Evolutionary conservation across 257 asterid species (phyloP), one percentile per base, ranked within the genome.

Genomic region (Ocimum tenuiflorum): DNA sequence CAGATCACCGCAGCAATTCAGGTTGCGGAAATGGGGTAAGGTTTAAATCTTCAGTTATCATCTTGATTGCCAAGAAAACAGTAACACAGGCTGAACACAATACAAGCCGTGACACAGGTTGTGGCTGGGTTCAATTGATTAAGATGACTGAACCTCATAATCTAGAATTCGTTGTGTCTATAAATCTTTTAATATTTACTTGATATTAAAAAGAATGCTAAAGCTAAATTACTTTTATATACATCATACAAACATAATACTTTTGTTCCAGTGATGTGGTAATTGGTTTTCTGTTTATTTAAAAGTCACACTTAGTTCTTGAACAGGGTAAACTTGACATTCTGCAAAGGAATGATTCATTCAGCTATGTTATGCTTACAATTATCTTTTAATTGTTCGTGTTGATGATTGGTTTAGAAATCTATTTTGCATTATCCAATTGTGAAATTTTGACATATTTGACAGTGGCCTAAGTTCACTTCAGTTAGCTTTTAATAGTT

Each of bases 11-110:
- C 20, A 51, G 71, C 54, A 75, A 57, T 47, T 69, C 45, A 18
- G 83, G 75, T 53, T 69, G 80, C 73, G 66, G 63, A 56, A 61
- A 57, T 47, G 63, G 65, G 75, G 92, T 88, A 67, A 77, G 82
- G 33, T 69, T 24, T 18, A 22, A 33, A 31, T 20, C 43, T 42
- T 13, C 2, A 18, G 19, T 56, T 19, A 55, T 53, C 52, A 22
- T 46, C 42, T 38, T 42, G 22, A 29, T 33, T 45, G 47, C 47
- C 38, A 43, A 13, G 20, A 23, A 27, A 51, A 13, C 24, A 18
- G 33, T 35, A n/a, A n/a, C n/a, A n/a, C n/a, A n/a, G n/a, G n/a
- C n/a, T n/a, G n/a, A n/a, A n/a, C n/a, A n/a, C n/a, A n/a, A n/a
- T n/a, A n/a, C n/a, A n/a, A 27, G 20, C 22, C 39, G 35, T 38